Percentiles rank a stretch among this genome's conserved stretches.
Evolutionary conservation across 257 asterid genomes (phyloP).

Genomic region (Plantago ovata): DNA sequence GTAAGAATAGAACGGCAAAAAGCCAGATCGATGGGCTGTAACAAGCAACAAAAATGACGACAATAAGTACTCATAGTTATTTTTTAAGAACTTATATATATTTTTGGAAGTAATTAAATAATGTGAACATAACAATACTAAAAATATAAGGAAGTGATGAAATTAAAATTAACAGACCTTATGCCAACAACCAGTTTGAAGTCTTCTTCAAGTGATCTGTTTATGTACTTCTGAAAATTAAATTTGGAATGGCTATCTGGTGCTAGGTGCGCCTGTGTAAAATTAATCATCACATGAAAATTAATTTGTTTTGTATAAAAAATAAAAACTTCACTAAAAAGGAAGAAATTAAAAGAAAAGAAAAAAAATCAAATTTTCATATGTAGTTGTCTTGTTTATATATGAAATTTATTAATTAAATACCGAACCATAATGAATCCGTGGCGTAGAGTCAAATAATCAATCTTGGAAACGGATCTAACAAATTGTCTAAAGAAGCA

Average conservation of each 20-base stretch:
- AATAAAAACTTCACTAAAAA: too few species aligned
- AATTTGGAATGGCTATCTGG: conserved; percentile 71
- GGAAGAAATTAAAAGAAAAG: too few species aligned
- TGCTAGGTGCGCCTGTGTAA: conserved; percentile 94
- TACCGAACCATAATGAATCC: conserved; percentile 96
- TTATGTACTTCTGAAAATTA: conserved; percentile 77
- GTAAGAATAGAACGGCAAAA: conserved; percentile 71
- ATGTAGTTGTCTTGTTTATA: not conserved
- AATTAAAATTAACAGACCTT: conserved; percentile 61
- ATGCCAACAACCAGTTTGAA: conserved; percentile 96
- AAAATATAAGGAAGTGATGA: not conserved
- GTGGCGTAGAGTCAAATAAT: conserved; percentile 80
- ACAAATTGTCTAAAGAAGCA: conserved; percentile 88
- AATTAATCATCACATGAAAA: too few species aligned
- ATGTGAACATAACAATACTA: too few species aligned
- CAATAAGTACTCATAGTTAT: not conserved
- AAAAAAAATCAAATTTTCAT: too few species aligned
- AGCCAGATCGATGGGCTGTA: conserved; percentile 87
- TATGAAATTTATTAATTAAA: too few species aligned
- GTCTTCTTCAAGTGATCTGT: conserved; percentile 88
- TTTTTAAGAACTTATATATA: too few species aligned
- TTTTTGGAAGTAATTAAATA: too few species aligned
- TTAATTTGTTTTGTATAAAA: too few species aligned
- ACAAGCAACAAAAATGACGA: conserved; percentile 2
- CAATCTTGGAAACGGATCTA: conserved; percentile 83